Evolutionary conservation across 23 red algal genomes (phyloP).

Genomic region (Porphyridium purpureum): DNA sequence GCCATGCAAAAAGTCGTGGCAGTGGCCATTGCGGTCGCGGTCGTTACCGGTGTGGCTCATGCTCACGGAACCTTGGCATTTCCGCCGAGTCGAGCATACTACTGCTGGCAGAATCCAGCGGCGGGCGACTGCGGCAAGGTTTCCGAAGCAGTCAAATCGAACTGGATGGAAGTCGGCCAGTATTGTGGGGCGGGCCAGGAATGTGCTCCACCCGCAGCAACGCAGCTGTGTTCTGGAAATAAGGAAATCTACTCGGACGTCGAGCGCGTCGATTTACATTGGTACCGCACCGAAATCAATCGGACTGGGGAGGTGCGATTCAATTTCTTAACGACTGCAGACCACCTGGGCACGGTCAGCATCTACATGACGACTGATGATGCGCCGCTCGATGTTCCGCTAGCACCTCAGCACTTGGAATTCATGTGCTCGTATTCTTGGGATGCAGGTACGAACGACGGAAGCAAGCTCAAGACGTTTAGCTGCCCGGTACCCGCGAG

Average conservation of each 20-base stretch:
- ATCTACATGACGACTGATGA: neutral
- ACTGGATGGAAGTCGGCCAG: conserved; percentile 1
- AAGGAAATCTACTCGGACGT: neutral
- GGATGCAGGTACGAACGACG: neutral
- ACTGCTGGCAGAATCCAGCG: neutral
- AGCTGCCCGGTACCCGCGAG: neutral
- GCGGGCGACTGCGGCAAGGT: neutral
- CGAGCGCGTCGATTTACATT: neutral
- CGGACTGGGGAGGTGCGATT: neutral
- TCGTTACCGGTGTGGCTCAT: too few species aligned
- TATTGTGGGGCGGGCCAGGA: neutral
- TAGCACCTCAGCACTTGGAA: neutral
- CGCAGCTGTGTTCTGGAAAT: neutral
- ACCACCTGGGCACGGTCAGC: neutral
- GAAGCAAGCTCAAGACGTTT: neutral
- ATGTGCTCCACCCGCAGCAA: neutral
- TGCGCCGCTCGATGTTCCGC: neutral
- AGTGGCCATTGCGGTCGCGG: neutral
- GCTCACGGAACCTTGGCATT: neutral
- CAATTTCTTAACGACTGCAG: neutral
- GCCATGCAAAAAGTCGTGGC: too few species aligned
- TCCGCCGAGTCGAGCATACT: neutral
- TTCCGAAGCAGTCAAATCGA: neutral
- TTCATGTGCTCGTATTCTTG: neutral
- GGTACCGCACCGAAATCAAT: neutral